A percentile compares a stretch with the other conserved stretches of the same genome.
Conservation (phyloP, 1,139 yeast species). For the Yamadazyma atmosphaerica region DNA sequence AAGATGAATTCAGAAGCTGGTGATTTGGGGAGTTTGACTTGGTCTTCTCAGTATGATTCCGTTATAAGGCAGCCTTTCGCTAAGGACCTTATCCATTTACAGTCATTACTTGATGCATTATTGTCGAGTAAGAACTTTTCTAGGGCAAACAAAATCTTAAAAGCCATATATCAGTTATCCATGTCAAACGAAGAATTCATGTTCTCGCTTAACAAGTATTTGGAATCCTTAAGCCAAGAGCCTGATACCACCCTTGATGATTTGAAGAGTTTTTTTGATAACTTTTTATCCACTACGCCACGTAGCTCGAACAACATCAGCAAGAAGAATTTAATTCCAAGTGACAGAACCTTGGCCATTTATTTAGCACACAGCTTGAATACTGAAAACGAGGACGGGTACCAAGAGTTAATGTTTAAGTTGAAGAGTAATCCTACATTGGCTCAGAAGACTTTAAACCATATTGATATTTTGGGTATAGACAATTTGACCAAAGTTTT, state of each 20-base stretch:
- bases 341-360: constrained; percentile 51
- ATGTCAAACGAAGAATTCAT: constrained; percentile 32
- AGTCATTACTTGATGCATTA: constrained; percentile 81
- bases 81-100: constrained; percentile 63
- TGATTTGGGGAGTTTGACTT: constrained; percentile 17
- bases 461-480: constrained; percentile 70
- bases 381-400: constrained; percentile 13
- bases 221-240: constrained; percentile 35
- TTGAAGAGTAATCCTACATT: constrained; percentile 11
- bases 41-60: constrained; percentile 46
- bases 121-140: constrained; percentile 64
- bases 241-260: constrained; percentile 25
- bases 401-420: constrained; percentile 21
- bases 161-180: constrained; percentile 52
- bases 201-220: constrained; percentile 37
- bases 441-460: constrained; percentile 45
- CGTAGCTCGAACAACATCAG: constrained; percentile 26
- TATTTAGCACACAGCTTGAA: constrained; percentile 28
- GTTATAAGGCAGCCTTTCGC: constrained; percentile 49
- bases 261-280: constrained; percentile 23
- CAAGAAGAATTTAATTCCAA: constrained; percentile 32
- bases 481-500: constrained; percentile 53
- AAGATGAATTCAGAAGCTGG: neutral
- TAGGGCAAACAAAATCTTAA: constrained; percentile 70
- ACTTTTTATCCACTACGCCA: neutral